Conservation (phyloP, 2,329 filamentous ascomycete species). For the Fonsecaea multimorphosa region DNA sequence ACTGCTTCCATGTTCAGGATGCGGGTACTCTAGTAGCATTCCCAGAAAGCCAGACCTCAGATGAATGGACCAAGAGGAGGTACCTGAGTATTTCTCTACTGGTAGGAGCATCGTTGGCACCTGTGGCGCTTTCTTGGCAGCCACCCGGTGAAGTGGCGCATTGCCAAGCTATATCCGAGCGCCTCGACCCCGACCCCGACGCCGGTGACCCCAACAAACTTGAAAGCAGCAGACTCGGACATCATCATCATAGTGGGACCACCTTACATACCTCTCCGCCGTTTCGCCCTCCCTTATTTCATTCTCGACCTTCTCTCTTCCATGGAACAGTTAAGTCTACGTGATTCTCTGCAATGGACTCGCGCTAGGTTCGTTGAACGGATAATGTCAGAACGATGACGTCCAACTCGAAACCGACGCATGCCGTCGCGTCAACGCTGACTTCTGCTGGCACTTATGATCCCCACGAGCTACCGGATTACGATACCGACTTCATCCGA, state of each 20-base stretch:
- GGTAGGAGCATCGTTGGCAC: no score
- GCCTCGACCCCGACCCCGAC: not conserved
- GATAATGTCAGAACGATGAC: slow-evolving; percentile 20
- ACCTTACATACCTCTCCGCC: not conserved
- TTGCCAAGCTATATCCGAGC: not conserved
- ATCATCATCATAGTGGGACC: slow-evolving; percentile 3
- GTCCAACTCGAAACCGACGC: slow-evolving; percentile 13
- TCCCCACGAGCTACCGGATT: slow-evolving; percentile 69
- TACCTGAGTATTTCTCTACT: no score
- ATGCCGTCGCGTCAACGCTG: not conserved
- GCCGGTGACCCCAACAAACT: not conserved
- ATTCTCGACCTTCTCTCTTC: not conserved
- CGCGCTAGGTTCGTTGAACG: not conserved
- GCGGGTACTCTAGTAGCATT: no score
- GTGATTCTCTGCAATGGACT: not conserved
- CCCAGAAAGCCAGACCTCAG: no score
- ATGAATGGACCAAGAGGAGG: no score
- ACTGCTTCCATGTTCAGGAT: no score
- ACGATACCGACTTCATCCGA: slow-evolving; percentile 75
- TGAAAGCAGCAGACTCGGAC: no score
- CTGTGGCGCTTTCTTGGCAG: no score
- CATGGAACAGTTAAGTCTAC: not conserved
- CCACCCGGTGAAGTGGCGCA: not conserved
- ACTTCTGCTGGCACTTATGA: slow-evolving; percentile 27
- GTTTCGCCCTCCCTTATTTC: not conserved